Percentiles rank a stretch among this genome's conserved stretches.
phyloP scores from a whole-genome alignment of 192 early-diverging fungal genomes.

The Funneliformis geosporum region DNA sequence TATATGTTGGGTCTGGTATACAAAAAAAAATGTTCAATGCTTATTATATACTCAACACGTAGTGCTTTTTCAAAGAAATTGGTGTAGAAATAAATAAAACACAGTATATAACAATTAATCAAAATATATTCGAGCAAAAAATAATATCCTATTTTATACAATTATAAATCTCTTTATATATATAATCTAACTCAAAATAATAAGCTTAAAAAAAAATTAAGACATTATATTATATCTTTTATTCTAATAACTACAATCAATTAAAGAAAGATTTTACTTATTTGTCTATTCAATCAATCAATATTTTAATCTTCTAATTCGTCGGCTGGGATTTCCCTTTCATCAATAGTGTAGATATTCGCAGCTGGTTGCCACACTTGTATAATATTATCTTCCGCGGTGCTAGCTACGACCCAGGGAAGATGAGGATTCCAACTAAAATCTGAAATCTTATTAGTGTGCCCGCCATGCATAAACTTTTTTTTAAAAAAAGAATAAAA shows the following conservation, averaged over 20 bases:
- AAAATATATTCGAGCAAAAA: too few relatives aligned
- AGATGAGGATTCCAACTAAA: conserved; percentile 93
- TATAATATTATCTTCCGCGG: conserved; percentile 96
- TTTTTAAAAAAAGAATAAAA: neutral
- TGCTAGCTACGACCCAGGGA: conserved; percentile 91
- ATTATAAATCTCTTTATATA: too few relatives aligned
- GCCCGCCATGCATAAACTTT: conserved; percentile 96
- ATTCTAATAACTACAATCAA: neutral
- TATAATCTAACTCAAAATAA: too few relatives aligned
- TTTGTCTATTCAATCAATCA: neutral
- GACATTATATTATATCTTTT: too few relatives aligned
- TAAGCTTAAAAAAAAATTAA: neutral
- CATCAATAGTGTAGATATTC: conserved; percentile 56
- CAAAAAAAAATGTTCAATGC: too few relatives aligned
- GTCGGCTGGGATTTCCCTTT: conserved; percentile 41
- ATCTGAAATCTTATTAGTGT: conserved; percentile 95
- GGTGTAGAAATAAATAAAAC: too few relatives aligned
- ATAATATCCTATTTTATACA: too few relatives aligned
- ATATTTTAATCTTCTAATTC: conserved; percentile 43
- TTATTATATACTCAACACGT: too few relatives aligned
- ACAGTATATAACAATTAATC: too few relatives aligned
- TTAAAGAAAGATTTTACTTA: neutral
- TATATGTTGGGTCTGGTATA: too few relatives aligned
- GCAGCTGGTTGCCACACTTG: conserved; percentile 97
- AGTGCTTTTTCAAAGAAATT: too few relatives aligned